These are phyloP conservation scores for Zygotorulaspora sp. DNA, from an alignment of 805 yeast genomes.

Conservation along the genomic window DNA sequence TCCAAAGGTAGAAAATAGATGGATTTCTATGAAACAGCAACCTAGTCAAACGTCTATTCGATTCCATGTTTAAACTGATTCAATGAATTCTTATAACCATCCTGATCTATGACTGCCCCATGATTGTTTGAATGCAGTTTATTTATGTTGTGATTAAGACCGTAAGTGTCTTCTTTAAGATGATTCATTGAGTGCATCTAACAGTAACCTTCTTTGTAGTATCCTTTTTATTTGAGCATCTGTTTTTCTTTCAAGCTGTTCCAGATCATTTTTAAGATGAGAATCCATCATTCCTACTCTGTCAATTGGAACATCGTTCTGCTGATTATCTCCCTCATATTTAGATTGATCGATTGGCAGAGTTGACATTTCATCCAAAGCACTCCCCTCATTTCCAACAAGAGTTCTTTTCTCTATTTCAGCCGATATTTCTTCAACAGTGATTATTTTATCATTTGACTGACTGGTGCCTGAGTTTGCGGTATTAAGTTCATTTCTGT, in stretches of 20 bases:
- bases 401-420: slow-evolving; percentile 3
- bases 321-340: slow-evolving; percentile 9
- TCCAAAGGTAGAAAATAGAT: background rate
- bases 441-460: background rate
- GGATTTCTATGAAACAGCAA: too few relatives aligned
- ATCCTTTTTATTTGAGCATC: slow-evolving; percentile 39
- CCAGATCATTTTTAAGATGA: slow-evolving; percentile 38
- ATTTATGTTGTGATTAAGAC: too few relatives aligned
- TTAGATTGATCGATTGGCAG: slow-evolving; percentile 12
- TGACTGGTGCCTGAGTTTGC: background rate
- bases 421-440: slow-evolving; percentile 5
- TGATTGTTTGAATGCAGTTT: too few relatives aligned
- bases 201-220: slow-evolving; percentile 36
- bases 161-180: background rate
- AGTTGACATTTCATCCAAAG: slow-evolving; percentile 2
- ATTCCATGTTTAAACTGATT: too few relatives aligned
- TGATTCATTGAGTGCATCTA: slow-evolving; percentile 9
- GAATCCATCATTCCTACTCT: slow-evolving; percentile 40
- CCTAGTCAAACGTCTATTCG: too few relatives aligned
- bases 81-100: background rate
- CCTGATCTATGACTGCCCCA: slow-evolving; percentile 1
- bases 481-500: background rate
- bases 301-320: slow-evolving; percentile 25
- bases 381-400: background rate
- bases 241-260: slow-evolving; percentile 40